Evolutionary conservation across 768 basidiomycete genomes (phyloP).

Genomic region (Rhodotorula paludigena): DNA sequence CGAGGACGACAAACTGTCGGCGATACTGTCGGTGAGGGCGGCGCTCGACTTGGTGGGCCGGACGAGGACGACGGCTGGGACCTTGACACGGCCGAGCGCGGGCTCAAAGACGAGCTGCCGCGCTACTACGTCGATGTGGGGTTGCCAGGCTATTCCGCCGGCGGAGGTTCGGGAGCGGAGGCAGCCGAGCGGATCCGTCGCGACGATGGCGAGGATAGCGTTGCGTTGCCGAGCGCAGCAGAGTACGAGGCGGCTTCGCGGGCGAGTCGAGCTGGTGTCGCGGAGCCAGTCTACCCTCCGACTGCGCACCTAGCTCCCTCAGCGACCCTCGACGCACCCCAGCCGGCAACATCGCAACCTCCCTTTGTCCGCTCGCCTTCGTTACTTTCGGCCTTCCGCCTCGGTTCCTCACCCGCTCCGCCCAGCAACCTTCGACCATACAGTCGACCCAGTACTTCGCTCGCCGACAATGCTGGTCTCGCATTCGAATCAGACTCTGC

Average conservation of each 20-base stretch:
- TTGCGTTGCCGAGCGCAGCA: not conserved
- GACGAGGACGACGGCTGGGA: slow-evolving; percentile 29
- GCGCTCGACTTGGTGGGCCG: slow-evolving; percentile 5
- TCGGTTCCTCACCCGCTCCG: not conserved
- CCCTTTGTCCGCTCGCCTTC: not conserved
- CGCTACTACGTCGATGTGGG: slow-evolving; percentile 5
- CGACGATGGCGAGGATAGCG: not conserved
- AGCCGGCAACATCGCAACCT: not conserved
- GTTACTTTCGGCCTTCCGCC: not conserved
- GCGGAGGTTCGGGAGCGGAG: slow-evolving; percentile 1
- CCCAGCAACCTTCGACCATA: too few relatives aligned
- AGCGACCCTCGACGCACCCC: not conserved
- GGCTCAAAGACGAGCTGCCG: not conserved
- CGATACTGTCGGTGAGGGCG: slow-evolving; percentile 26
- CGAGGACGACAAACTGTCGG: slow-evolving; percentile 23
- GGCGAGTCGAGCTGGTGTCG: not conserved
- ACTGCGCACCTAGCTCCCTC: not conserved
- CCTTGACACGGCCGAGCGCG: not conserved
- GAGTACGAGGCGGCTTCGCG: slow-evolving; percentile 17
- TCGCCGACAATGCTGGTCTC: too few relatives aligned
- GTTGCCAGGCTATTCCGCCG: not conserved
- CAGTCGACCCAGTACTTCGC: too few relatives aligned
- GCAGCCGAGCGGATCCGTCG: slow-evolving; percentile 19
- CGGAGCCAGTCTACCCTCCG: slow-evolving; percentile 1
- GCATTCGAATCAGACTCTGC: too few relatives aligned